These are phyloP conservation scores for Beauveria sp. DNA, from an alignment of 2,329 filamentous ascomycete genomes.

Conservation along the genomic window DNA sequence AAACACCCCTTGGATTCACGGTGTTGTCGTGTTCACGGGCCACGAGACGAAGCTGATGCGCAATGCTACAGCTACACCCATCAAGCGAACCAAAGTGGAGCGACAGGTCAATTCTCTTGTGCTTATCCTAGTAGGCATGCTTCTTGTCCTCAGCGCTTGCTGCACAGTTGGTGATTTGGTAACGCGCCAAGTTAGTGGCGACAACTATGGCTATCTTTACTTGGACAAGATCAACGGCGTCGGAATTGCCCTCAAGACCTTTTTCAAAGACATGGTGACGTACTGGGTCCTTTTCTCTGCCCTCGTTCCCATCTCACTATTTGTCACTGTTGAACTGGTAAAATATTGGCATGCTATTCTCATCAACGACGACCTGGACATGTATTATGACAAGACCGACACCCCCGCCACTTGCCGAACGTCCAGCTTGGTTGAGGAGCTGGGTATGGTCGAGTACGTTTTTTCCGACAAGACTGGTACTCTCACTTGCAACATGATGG, in stretches of 20 bases:
- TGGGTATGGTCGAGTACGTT: constrained; percentile 97
- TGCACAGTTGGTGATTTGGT: constrained; percentile 89
- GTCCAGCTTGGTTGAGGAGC: constrained; percentile 90
- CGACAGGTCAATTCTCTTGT: constrained; percentile 90
- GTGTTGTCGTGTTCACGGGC: constrained; percentile 83
- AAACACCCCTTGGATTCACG: constrained; percentile 96
- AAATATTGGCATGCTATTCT: constrained; percentile 98
- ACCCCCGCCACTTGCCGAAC: constrained; percentile 94
- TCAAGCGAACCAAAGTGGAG: constrained; percentile 96
- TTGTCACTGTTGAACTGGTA: constrained; percentile 94
- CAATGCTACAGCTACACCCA: constrained; percentile 92
- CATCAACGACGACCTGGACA: constrained; percentile 95
- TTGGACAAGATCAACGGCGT: constrained; percentile 53
- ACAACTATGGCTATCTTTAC: constrained; percentile 64
- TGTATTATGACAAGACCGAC: constrained; percentile 93
- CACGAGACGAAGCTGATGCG: constrained; percentile 99
- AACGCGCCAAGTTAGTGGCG: constrained; percentile 55
- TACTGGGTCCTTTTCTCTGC: constrained; percentile 99
- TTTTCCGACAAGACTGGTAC: constrained; percentile 98
- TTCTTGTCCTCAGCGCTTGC: constrained; percentile 77
- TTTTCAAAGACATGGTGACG: constrained; percentile 90
- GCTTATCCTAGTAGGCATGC: constrained; percentile 76
- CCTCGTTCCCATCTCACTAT: constrained; percentile 92
- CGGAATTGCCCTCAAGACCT: constrained; percentile 58
- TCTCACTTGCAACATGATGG: constrained; percentile 97